These are phyloP conservation scores for Leishmania mexicana DNA, from an alignment of 208 protist species.

Conservation along the genomic window DNA sequence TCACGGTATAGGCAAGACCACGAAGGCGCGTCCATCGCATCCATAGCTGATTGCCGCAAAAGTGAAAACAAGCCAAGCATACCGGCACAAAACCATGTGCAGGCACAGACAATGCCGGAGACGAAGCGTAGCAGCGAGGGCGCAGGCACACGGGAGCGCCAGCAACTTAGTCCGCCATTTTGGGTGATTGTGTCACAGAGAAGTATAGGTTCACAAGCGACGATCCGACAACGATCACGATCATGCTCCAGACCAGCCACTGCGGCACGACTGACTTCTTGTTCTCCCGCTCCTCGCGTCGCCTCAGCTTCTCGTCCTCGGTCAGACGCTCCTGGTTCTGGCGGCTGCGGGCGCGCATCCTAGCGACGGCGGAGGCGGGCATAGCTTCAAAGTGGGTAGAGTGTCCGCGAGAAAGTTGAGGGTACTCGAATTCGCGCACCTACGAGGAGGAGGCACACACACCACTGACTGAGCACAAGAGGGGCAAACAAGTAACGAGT, in stretches of 20 bases:
- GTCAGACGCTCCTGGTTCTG: constrained; percentile 56
- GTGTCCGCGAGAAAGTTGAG: too few relatives aligned
- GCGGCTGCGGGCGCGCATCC: constrained; percentile 60
- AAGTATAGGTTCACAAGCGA: constrained; percentile 80
- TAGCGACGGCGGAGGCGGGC: constrained; percentile 46
- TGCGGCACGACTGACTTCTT: constrained; percentile 45
- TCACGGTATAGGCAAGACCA: background rate
- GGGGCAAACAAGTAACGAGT: background rate
- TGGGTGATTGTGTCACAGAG: constrained; percentile 59
- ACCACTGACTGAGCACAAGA: background rate
- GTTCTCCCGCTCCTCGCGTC: constrained; percentile 49
- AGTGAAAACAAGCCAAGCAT: background rate
- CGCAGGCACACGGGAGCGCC: background rate
- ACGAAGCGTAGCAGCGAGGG: background rate
- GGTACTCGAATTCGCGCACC: background rate
- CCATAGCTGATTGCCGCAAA: background rate
- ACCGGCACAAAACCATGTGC: background rate
- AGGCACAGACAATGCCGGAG: background rate
- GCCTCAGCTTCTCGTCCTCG: constrained; percentile 56
- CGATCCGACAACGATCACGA: constrained; percentile 70
- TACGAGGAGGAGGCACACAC: background rate
- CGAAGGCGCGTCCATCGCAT: background rate
- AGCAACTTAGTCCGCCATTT: constrained; percentile 44
- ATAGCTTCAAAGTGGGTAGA: constrained; percentile 27
- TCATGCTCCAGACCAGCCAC: constrained; percentile 66